Evolutionary conservation across 495 filamentous ascomycete genomes (phyloP).

Genomic region (Aspergillus baeticus): DNA sequence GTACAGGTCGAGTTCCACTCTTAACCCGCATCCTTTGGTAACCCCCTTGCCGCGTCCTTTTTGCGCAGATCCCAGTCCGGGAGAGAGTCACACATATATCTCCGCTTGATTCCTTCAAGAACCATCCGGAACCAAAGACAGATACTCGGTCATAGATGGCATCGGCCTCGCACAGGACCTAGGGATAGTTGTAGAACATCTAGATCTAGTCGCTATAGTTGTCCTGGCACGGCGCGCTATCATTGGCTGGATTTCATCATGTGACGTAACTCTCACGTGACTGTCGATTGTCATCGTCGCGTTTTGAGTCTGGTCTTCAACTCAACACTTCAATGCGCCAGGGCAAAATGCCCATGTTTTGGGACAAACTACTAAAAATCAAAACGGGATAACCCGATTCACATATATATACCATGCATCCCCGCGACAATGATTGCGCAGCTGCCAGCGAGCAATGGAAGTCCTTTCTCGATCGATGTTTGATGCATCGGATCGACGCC

Average conservation of each 20-base stretch:
- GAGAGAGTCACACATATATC: too few relatives aligned
- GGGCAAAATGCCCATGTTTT: constrained; percentile 16
- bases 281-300: background rate
- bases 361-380: constrained; percentile 7
- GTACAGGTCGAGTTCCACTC: too few relatives aligned
- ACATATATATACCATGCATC: constrained; percentile 13
- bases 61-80: too few relatives aligned
- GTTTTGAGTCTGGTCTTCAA: background rate
- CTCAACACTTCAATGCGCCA: background rate
- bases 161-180: too few relatives aligned
- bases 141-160: too few relatives aligned
- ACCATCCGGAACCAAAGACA: too few relatives aligned
- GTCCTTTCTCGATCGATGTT: constrained; percentile 42
- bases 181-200: too few relatives aligned
- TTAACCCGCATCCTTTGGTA: too few relatives aligned
- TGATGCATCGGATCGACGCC: constrained; percentile 44
- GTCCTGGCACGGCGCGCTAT: too few relatives aligned
- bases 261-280: background rate
- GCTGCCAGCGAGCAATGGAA: constrained; percentile 40
- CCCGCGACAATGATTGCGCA: constrained; percentile 12
- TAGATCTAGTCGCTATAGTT: too few relatives aligned
- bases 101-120: too few relatives aligned
- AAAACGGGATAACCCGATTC: background rate
- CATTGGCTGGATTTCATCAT: background rate
- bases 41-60: too few relatives aligned